A percentile compares a stretch with the other conserved stretches of the same genome.
These are phyloP conservation scores for Vararia minispora DNA, from an alignment of 768 basidiomycete genomes.

Conservation along the genomic window DNA sequence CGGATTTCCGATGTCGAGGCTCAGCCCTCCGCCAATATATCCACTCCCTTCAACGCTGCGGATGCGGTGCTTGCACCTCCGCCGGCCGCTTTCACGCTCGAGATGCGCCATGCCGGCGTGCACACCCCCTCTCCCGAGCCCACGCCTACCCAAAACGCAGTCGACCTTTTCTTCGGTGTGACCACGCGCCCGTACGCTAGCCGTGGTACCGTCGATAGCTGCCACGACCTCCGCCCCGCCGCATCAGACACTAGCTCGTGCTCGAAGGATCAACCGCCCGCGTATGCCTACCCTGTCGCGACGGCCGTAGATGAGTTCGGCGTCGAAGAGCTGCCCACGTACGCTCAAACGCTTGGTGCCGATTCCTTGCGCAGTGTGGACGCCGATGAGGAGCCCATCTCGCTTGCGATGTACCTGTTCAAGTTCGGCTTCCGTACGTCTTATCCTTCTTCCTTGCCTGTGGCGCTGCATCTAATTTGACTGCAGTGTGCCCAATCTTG, in stretches of 20 bases:
- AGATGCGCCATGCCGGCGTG: no score
- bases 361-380: no score
- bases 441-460: background rate
- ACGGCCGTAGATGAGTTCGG: background rate
- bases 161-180: constrained; percentile 4
- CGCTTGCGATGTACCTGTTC: constrained; percentile 37
- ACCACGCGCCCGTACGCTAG: background rate
- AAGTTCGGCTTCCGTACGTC: constrained; percentile 38
- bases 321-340: constrained; percentile 22
- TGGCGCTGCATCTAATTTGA: background rate
- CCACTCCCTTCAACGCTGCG: no score
- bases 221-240: constrained; percentile 2
- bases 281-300: constrained; percentile 3
- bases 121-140: background rate
- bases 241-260: background rate
- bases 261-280: background rate
- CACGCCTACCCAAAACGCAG: background rate
- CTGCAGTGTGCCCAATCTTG: constrained; percentile 35
- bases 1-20: no score
- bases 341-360: constrained; percentile 14
- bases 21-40: no score
- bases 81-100: no score
- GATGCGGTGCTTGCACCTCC: no score
- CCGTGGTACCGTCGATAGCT: constrained; percentile 2
- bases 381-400: constrained; percentile 25